phyloP scores from a whole-genome alignment of 2,329 filamentous ascomycete genomes.

The Fusarium foetens region DNA sequence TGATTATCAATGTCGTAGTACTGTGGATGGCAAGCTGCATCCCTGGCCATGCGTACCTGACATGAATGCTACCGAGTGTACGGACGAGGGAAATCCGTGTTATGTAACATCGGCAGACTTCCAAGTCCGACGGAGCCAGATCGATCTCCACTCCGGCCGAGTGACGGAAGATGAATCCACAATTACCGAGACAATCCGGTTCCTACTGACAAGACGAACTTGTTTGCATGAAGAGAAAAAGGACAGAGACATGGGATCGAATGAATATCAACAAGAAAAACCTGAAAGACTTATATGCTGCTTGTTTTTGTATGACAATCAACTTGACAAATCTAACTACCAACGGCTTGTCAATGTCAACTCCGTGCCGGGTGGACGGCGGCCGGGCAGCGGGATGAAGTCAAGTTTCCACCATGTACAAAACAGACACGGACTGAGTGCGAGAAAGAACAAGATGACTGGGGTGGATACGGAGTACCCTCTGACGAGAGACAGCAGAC shows the following conservation, averaged over 20 bases:
- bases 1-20: not conserved
- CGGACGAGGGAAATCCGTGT: not conserved
- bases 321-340: not conserved
- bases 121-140: slow-evolving; percentile 15
- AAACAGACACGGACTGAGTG: slow-evolving; percentile 1
- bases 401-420: slow-evolving; percentile 28
- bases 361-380: slow-evolving; percentile 5
- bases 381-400: slow-evolving; percentile 1
- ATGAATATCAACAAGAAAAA: not conserved
- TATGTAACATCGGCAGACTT: not conserved
- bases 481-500: slow-evolving; percentile 15
- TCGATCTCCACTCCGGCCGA: slow-evolving; percentile 38
- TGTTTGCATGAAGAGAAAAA: not conserved
- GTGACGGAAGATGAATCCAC: slow-evolving; percentile 18
- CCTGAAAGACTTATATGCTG: not conserved
- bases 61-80: not conserved
- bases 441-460: not conserved
- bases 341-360: not conserved
- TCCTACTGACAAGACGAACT: not conserved
- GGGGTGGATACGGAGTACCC: slow-evolving; percentile 11
- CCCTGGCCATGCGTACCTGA: not conserved
- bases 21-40: not conserved
- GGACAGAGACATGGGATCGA: not conserved
- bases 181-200: slow-evolving; percentile 1
- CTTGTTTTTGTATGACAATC: not conserved